These are phyloP conservation scores for Raphanus sativus DNA, from an alignment of 345 rosid genomes.

Conservation along the genomic window DNA sequence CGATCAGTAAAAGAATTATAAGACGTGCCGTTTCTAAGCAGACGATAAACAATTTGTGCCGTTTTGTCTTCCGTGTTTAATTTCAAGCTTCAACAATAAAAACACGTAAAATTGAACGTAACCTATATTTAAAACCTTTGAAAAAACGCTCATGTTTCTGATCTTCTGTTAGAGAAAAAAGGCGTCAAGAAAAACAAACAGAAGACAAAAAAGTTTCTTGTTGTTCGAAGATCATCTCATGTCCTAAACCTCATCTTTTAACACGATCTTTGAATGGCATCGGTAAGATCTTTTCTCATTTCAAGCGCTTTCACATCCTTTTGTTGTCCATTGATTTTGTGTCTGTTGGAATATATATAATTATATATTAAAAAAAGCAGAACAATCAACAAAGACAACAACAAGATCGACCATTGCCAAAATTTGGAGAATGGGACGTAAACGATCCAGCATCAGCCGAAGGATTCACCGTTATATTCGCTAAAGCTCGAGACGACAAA, in stretches of 20 bases:
- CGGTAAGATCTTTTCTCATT: slow-evolving; percentile 34
- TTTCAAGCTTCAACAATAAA: slow-evolving; percentile 25
- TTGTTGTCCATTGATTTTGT: not conserved
- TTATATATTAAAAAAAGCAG: not conserved
- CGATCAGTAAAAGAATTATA: not conserved
- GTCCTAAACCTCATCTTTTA: slow-evolving; percentile 7
- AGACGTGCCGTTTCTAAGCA: slow-evolving; percentile 24
- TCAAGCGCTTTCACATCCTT: not conserved
- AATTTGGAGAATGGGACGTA: slow-evolving; percentile 79
- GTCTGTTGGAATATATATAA: not conserved
- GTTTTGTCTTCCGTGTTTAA: not conserved
- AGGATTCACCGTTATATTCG: slow-evolving; percentile 69
- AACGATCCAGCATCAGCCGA: slow-evolving; percentile 76
- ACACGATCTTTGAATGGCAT: slow-evolving; percentile 36
- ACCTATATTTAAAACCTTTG: slow-evolving; percentile 36
- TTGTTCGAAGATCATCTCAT: slow-evolving; percentile 21
- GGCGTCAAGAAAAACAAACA: not conserved
- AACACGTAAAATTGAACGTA: slow-evolving; percentile 11
- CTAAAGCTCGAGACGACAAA: slow-evolving; percentile 69
- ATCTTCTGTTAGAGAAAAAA: not conserved
- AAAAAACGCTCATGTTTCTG: slow-evolving; percentile 11
- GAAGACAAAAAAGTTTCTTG: not conserved
- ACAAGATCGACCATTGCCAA: slow-evolving; percentile 61
- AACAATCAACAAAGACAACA: slow-evolving; percentile 46
- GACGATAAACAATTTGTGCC: not conserved